A percentile compares a stretch with the other conserved stretches of the same genome.
Conservation (phyloP, 257 asterid species). For the Solanum dulcamara region DNA sequence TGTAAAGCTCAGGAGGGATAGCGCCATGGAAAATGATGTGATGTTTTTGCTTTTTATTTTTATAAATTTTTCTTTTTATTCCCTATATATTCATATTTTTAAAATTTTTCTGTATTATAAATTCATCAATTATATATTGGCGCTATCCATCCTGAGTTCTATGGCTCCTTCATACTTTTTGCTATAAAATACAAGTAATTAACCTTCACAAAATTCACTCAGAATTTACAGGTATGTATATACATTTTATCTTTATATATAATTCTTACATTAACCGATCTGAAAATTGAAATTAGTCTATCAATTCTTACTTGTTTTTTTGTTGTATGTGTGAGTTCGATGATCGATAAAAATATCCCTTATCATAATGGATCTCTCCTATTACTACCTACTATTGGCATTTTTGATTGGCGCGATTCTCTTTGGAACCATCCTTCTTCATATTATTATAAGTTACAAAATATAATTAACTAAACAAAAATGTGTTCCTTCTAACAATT, state of each 20-base stretch:
- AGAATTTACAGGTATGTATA: neutral
- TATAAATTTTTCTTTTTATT: neutral
- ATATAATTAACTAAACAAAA: neutral
- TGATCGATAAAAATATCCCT: neutral
- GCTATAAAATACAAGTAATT: neutral
- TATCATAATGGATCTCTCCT: neutral
- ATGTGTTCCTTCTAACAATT: no score
- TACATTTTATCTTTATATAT: neutral
- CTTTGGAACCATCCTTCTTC: neutral
- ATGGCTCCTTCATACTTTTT: conserved; percentile 46
- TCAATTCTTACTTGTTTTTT: neutral
- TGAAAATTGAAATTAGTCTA: neutral
- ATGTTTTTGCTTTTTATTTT: neutral
- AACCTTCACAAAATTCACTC: neutral
- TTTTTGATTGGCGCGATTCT: neutral
- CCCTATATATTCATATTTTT: neutral
- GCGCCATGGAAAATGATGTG: conserved; percentile 32
- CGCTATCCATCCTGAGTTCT: conserved; percentile 96
- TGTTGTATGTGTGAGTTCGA: no score
- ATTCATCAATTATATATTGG: conserved; percentile 11
- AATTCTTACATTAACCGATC: neutral
- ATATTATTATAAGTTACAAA: neutral
- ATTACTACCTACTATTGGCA: no score
- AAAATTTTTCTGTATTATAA: neutral
- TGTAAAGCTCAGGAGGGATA: conserved; percentile 96